Conservation (phyloP, 352 stramenopile species). For the Phytophthora pluvialis region DNA sequence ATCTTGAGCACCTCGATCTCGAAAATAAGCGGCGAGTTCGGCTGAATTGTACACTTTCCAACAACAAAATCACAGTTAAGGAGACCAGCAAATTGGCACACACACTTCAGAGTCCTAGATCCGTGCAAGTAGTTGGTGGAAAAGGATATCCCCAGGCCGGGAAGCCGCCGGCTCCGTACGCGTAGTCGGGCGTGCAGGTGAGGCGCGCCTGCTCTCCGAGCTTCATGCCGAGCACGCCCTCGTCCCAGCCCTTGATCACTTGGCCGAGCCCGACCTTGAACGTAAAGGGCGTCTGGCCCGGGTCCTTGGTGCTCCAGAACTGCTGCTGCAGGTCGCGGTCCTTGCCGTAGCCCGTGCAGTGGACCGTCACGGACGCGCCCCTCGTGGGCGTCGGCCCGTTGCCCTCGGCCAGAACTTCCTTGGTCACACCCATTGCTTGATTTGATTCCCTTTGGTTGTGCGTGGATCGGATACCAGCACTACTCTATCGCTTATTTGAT, state of each 20-base stretch:
- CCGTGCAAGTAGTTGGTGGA: constrained; percentile 21
- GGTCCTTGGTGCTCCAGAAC: constrained; percentile 98
- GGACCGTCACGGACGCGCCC: constrained; percentile 75
- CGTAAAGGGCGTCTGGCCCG: constrained; percentile 93
- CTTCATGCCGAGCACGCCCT: constrained; percentile 88
- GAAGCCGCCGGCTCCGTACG: constrained; percentile 93
- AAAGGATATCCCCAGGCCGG: constrained; percentile 92
- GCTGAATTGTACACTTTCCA: constrained; percentile 84
- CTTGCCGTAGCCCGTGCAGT: constrained; percentile 87
- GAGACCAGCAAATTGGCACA: constrained; percentile 19
- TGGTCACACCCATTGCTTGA: constrained; percentile 63
- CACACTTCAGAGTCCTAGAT: constrained; percentile 2
- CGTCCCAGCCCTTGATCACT: constrained; percentile 97
- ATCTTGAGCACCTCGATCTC: constrained; percentile 93
- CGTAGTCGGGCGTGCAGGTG: constrained; percentile 95
- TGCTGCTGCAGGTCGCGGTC: constrained; percentile 76
- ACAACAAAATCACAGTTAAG: constrained; percentile 42
- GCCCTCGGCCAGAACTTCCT: constrained; percentile 64
- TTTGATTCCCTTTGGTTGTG: constrained; percentile 1
- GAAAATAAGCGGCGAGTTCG: constrained; percentile 92
- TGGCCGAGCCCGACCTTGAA: constrained; percentile 93
- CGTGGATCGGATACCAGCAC: background rate
- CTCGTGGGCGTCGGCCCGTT: constrained; percentile 60
- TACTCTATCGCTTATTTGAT: constrained; percentile 4
- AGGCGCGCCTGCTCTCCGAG: constrained; percentile 92